Evolutionary conservation across 192 early-diverging fungal genomes (phyloP), one percentile per base, ranked within the genome.

Genomic region (Martensiomyces pterosporus): DNA sequence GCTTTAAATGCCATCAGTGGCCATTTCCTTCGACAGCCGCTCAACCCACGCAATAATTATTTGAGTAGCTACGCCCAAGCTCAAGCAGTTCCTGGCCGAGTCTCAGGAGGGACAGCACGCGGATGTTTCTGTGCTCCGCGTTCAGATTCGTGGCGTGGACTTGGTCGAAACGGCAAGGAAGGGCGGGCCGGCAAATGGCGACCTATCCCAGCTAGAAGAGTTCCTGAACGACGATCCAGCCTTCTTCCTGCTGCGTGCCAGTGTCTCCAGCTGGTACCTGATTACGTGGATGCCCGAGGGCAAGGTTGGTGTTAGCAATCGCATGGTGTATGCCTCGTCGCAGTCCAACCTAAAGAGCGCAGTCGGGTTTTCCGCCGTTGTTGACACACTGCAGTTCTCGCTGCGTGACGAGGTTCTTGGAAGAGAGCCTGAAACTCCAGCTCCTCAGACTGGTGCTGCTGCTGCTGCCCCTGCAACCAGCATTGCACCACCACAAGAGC

Each of bases 271-370:
- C 4, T 77, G 75, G 75, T 77, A 69, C 32, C 49, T 77, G 22
- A 54, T 72, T 38, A 67, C 64, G 13, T 77, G 75, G 75, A 67
- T 77, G 59, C 75, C 75, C 1, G 75, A 77, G 39, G 64, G 60
- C 24, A 61, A 67, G 34, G 69, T 78, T 16, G 52, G 65, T 8
- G 59, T 69, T 6, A 67, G 58, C 39, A 67, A 68, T 17, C 55
- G 65, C 26, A 78, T 78, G 76, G 57, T 78, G 14, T 78, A 78
- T 33, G 69, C 76, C 2, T 64, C 76, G 2, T 68, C 69, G 36
- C 69, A 68, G 43, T 57, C 65, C 2, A 58, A 42, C 15, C 62
- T 78, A 9, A 78, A 73, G 45, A 47, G 33, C 0, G 69, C 76
- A 6, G 56, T 78, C 27, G 76, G 76, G 19, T 55, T 48, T 10